These are phyloP conservation scores for Ceratocystis eucalypticola DNA, from an alignment of 2,329 filamentous ascomycete genomes.

Conservation along the genomic window DNA sequence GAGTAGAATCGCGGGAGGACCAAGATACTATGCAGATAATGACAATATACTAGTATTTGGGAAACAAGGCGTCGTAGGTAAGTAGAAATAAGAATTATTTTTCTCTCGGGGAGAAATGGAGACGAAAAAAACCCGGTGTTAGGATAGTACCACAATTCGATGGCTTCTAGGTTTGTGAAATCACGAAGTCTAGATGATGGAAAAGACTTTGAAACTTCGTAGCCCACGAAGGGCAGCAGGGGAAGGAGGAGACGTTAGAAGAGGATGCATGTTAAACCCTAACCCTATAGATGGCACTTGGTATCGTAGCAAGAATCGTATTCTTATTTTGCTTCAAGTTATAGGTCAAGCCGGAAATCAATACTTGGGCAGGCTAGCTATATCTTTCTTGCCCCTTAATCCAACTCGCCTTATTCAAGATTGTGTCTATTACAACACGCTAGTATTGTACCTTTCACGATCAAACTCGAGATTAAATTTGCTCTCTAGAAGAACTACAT, in stretches of 20 bases:
- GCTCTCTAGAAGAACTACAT: too few species aligned
- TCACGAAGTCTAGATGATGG: neutral
- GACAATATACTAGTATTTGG: neutral
- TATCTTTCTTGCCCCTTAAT: too few species aligned
- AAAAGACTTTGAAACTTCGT: neutral
- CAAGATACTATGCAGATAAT: neutral
- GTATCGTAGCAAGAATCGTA: too few species aligned
- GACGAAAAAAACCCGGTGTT: neutral
- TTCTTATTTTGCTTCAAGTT: too few species aligned
- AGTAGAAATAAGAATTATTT: too few species aligned
- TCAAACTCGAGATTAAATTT: too few species aligned
- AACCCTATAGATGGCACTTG: neutral
- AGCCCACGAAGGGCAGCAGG: neutral
- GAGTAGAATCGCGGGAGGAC: neutral
- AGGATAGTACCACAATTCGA: neutral
- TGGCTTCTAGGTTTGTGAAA: neutral
- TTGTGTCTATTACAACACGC: too few species aligned
- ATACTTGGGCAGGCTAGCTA: too few species aligned
- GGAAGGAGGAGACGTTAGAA: conserved; percentile 4
- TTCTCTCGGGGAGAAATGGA: neutral
- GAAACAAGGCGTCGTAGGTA: neutral
- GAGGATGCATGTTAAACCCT: neutral
- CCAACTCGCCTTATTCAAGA: too few species aligned
- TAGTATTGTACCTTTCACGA: too few species aligned
- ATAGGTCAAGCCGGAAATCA: too few species aligned